phyloP scores from a whole-genome alignment of 2,329 filamentous ascomycete genomes.

The Paecilomyces sp. region DNA sequence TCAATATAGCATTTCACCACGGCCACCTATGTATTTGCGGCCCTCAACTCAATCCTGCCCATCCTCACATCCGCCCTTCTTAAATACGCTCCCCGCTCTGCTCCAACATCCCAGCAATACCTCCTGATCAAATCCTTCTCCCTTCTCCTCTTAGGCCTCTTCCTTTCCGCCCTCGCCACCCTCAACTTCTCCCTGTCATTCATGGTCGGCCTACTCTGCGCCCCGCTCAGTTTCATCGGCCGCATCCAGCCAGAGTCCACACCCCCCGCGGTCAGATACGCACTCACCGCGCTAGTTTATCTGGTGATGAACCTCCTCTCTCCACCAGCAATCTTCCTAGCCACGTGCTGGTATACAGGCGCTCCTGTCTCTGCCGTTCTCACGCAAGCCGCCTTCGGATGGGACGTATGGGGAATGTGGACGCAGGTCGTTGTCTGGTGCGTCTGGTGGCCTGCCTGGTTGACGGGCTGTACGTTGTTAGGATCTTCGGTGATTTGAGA shows the following conservation, averaged over 20 bases:
- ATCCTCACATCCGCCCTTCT: slow-evolving; percentile 32
- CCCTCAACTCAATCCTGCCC: not conserved
- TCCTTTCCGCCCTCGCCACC: slow-evolving; percentile 84
- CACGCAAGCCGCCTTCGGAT: slow-evolving; percentile 71
- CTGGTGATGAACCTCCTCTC: slow-evolving; percentile 54
- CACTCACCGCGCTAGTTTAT: slow-evolving; percentile 33
- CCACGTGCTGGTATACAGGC: slow-evolving; percentile 41
- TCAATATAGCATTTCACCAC: slow-evolving; percentile 48
- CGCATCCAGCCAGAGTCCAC: slow-evolving; percentile 15
- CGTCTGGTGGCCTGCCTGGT: slow-evolving; percentile 92
- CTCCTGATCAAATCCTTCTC: slow-evolving; percentile 83
- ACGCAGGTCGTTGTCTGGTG: slow-evolving; percentile 88
- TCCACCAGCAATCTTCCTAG: slow-evolving; percentile 51
- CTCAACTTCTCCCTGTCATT: slow-evolving; percentile 92
- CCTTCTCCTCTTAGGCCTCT: slow-evolving; percentile 84
- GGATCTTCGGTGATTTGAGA: slow-evolving; percentile 25
- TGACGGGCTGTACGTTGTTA: slow-evolving; percentile 46
- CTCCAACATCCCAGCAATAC: slow-evolving; percentile 61
- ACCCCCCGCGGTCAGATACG: slow-evolving; percentile 9
- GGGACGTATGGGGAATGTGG: slow-evolving; percentile 84
- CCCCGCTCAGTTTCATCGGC: slow-evolving; percentile 66
- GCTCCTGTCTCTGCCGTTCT: slow-evolving; percentile 53
- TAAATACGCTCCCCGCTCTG: slow-evolving; percentile 36
- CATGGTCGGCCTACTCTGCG: slow-evolving; percentile 69
- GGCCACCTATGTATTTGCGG: slow-evolving; percentile 53